Conservation (phyloP, 768 basidiomycete species). For the Cystofilobasidium macerans region DNA sequence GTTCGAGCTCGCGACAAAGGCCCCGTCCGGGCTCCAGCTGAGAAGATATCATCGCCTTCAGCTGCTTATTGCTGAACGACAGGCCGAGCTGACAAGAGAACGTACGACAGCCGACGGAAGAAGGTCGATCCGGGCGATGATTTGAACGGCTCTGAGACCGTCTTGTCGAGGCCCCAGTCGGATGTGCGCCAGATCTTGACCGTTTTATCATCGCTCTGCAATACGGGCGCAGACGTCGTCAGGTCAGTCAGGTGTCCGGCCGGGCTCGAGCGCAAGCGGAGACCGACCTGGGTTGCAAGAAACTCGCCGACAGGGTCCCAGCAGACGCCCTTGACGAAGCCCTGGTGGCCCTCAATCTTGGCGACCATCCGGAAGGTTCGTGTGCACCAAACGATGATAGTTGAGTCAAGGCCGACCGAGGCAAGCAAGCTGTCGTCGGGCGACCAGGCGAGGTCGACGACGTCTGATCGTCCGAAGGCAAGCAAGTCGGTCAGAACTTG, state of each 20-base stretch:
- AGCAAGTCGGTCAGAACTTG: background rate
- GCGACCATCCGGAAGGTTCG: slow-evolving; percentile 71
- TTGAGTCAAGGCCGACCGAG: slow-evolving; percentile 83
- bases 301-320: slow-evolving; percentile 98
- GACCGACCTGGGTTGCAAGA: slow-evolving; percentile 62
- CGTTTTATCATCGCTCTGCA: slow-evolving; percentile 82
- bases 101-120: slow-evolving; percentile 74
- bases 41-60: background rate
- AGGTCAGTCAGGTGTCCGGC: too few species aligned
- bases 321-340: slow-evolving; percentile 96
- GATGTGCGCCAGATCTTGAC: slow-evolving; percentile 94
- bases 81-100: background rate
- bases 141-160: slow-evolving; percentile 79
- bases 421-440: slow-evolving; percentile 85
- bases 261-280: slow-evolving; percentile 1
- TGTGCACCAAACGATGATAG: slow-evolving; percentile 88
- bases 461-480: slow-evolving; percentile 49
- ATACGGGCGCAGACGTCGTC: background rate
- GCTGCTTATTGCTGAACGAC: background rate
- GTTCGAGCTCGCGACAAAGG: slow-evolving; percentile 93
- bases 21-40: slow-evolving; percentile 99
- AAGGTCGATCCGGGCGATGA: slow-evolving; percentile 91
- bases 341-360: slow-evolving; percentile 78
- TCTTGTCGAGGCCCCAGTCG: slow-evolving; percentile 77
- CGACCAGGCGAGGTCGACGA: slow-evolving; percentile 90